These are phyloP conservation scores for Candida germanica DNA, from an alignment of 805 yeast genomes.

Conservation along the genomic window DNA sequence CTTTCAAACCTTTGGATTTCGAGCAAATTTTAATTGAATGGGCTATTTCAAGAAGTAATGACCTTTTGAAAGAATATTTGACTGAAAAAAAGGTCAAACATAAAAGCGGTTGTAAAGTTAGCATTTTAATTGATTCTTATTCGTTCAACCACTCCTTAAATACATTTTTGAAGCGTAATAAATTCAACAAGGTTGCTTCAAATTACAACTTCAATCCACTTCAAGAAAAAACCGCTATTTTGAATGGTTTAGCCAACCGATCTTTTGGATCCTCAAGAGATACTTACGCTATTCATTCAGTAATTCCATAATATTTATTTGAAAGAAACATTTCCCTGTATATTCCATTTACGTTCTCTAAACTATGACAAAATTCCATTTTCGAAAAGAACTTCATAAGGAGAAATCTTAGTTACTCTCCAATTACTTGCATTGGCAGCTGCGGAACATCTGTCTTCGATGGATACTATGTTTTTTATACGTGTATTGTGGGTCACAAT, in stretches of 20 bases:
- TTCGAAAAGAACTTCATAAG: no score
- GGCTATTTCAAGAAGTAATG: conserved; percentile 49
- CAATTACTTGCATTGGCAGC: background rate
- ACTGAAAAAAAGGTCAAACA: conserved; percentile 25
- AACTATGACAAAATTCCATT: no score
- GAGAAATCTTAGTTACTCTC: no score
- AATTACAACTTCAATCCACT: conserved; percentile 26
- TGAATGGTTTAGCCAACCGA: conserved; percentile 15
- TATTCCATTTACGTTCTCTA: no score
- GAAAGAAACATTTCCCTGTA: no score
- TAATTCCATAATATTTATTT: conserved; percentile 11
- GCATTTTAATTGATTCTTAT: conserved; percentile 46
- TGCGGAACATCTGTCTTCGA: no score
- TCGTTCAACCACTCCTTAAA: conserved; percentile 48
- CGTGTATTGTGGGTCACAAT: no score
- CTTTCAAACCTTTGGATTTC: conserved; percentile 62
- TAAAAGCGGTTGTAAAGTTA: conserved; percentile 29
- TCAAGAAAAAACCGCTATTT: conserved; percentile 11
- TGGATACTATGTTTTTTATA: background rate
- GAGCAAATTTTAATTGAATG: conserved; percentile 61
- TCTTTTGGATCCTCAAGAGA: conserved; percentile 24
- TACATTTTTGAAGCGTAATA: conserved; percentile 34
- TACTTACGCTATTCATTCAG: conserved; percentile 22
- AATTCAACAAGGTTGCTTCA: conserved; percentile 39
- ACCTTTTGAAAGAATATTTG: conserved; percentile 30